Conservation (phyloP, 108 stramenopile species). For the Stephanodiscus minutulus region DNA sequence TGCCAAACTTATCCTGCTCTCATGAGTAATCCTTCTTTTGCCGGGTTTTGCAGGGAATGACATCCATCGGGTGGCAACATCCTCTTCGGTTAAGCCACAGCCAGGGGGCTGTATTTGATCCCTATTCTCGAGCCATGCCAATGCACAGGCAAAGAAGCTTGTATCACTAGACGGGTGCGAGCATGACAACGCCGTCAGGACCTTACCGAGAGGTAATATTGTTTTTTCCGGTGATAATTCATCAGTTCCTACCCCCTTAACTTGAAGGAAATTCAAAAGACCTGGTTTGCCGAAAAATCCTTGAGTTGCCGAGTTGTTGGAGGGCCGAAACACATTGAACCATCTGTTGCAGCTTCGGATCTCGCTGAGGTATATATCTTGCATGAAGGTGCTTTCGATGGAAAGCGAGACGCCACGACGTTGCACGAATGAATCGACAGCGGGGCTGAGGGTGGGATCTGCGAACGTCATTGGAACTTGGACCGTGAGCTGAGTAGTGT, state of each 20-base stretch:
- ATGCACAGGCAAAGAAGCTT: conserved; percentile 58
- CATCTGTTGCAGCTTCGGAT: conserved; percentile 45
- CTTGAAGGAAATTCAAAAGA: conserved; percentile 11
- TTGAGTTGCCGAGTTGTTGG: neutral
- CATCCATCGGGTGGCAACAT: conserved; percentile 13
- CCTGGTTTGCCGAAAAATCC: neutral
- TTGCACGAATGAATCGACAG: conserved; percentile 5
- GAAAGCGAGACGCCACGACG: conserved; percentile 12
- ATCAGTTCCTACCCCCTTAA: conserved; percentile 26
- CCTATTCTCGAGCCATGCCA: conserved; percentile 71
- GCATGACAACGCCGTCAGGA: conserved; percentile 30
- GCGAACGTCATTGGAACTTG: conserved; percentile 26
- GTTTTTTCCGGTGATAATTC: conserved; percentile 13
- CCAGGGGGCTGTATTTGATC: conserved; percentile 65
- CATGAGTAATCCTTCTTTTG: conserved; percentile 7
- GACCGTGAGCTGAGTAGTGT: neutral
- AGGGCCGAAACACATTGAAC: conserved; percentile 21
- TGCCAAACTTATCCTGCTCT: conserved; percentile 9
- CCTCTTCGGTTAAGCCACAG: conserved; percentile 54
- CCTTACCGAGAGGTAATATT: conserved; percentile 25
- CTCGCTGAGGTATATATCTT: conserved; percentile 41
- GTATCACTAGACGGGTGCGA: conserved; percentile 16
- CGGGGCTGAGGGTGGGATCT: conserved; percentile 7
- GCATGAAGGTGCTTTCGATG: conserved; percentile 36
- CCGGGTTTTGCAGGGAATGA: neutral